These are phyloP conservation scores for Penicillium argentinense DNA, from an alignment of 495 filamentous ascomycete species.

Conservation along the genomic window DNA sequence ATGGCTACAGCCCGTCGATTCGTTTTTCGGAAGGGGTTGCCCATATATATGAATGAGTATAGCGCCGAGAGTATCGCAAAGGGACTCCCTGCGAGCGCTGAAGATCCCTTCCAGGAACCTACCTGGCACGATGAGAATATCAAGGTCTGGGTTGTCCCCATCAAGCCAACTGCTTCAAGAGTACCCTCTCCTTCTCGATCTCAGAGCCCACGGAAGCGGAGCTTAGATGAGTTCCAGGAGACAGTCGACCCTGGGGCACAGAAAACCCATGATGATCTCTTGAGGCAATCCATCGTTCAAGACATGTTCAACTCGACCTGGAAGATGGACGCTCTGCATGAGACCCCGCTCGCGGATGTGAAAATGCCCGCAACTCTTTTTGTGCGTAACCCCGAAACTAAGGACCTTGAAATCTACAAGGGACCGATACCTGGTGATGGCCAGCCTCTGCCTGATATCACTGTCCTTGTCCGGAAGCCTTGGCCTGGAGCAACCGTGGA, in stretches of 20 bases:
- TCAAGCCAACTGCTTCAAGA: slow-evolving; percentile 34
- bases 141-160: slow-evolving; percentile 76
- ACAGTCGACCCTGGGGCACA: slow-evolving; percentile 19
- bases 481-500: slow-evolving; percentile 75
- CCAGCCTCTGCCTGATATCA: slow-evolving; percentile 58
- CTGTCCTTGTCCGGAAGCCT: slow-evolving; percentile 71
- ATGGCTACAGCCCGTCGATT: slow-evolving; percentile 82
- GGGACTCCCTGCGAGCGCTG: slow-evolving; percentile 8
- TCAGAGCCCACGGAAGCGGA: slow-evolving; percentile 58
- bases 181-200: slow-evolving; percentile 11
- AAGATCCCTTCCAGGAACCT: slow-evolving; percentile 50
- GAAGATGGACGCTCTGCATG: slow-evolving; percentile 65
- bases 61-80: slow-evolving; percentile 38
- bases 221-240: slow-evolving; percentile 55
- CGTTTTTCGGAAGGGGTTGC: slow-evolving; percentile 82
- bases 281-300: slow-evolving; percentile 60
- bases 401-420: slow-evolving; percentile 62
- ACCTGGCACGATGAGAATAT: slow-evolving; percentile 74
- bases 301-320: slow-evolving; percentile 84
- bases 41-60: slow-evolving; percentile 66
- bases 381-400: slow-evolving; percentile 62
- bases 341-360: slow-evolving; percentile 64
- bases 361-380: slow-evolving; percentile 68
- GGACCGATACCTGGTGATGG: slow-evolving; percentile 60
- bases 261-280: slow-evolving; percentile 42